These are phyloP conservation scores for Cubamyces sp. DNA, from an alignment of 768 basidiomycete genomes.

Conservation along the genomic window DNA sequence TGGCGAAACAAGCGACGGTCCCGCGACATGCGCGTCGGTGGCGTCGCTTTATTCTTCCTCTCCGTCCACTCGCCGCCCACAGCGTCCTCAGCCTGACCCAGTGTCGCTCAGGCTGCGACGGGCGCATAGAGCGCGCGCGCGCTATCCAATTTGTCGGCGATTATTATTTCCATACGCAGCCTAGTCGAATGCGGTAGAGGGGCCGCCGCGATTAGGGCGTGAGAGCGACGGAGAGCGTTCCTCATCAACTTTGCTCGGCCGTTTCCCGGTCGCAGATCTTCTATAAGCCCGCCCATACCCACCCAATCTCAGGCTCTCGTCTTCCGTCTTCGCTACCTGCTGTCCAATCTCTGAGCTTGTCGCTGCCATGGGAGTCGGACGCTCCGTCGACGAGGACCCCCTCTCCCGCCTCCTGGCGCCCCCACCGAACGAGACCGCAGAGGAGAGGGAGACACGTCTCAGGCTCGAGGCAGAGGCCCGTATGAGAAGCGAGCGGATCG, in stretches of 20 bases:
- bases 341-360: conserved; percentile 3
- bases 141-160: too few relatives aligned
- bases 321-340: conserved; percentile 5
- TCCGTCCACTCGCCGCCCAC: background rate
- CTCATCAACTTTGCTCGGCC: conserved; percentile 4
- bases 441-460: conserved; percentile 49
- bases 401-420: conserved; percentile 59
- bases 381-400: conserved; percentile 56
- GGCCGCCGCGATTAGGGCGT: conserved; percentile 4
- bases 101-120: background rate
- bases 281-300: conserved; percentile 7
- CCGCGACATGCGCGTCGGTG: too few relatives aligned
- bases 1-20: too few relatives aligned
- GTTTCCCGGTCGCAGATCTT: conserved; percentile 13
- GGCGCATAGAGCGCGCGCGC: background rate
- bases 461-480: conserved; percentile 60
- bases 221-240: background rate
- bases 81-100: background rate
- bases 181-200: background rate
- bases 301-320: conserved; percentile 1
- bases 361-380: conserved; percentile 35
- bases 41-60: background rate
- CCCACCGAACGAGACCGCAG: conserved; percentile 59
- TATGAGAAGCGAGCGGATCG: conserved; percentile 55
- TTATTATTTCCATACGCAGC: too few relatives aligned